Evolutionary conservation across 2,329 filamentous ascomycete genomes (phyloP).

Genomic region (Pseudogymnoascus pannorum): DNA sequence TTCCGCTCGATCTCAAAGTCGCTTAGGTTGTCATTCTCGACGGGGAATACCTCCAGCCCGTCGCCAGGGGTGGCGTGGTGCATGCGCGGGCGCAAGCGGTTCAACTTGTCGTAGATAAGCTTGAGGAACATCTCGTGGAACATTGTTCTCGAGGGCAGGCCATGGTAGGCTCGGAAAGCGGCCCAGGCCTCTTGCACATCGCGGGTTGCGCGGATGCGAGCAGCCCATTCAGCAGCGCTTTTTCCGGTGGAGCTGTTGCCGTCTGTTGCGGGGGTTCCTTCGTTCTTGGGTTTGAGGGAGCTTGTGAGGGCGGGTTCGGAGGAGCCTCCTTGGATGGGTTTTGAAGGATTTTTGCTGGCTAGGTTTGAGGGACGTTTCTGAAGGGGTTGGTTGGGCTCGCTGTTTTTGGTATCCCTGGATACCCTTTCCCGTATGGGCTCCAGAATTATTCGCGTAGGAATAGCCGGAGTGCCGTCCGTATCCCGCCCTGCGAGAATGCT

Average conservation of each 20-base stretch:
- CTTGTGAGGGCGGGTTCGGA: background rate
- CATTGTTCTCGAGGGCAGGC: conserved; percentile 34
- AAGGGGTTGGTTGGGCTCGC: background rate
- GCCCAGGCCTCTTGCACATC: conserved; percentile 57
- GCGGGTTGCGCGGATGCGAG: conserved; percentile 49
- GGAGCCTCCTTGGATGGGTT: background rate
- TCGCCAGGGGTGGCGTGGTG: conserved; percentile 49
- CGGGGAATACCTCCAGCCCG: conserved; percentile 44
- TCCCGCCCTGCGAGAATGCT: conserved; percentile 47
- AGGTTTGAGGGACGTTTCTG: background rate
- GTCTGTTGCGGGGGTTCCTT: background rate
- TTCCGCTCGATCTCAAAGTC: conserved; percentile 59
- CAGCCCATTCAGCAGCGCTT: conserved; percentile 40
- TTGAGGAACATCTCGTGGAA: conserved; percentile 57
- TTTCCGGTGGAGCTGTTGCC: background rate
- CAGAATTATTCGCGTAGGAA: conserved; percentile 42
- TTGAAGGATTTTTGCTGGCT: background rate
- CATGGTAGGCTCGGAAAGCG: conserved; percentile 20
- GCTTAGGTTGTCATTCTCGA: conserved; percentile 50
- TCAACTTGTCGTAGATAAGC: conserved; percentile 33
- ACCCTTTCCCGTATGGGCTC: background rate
- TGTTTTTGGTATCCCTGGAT: background rate
- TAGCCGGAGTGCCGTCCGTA: conserved; percentile 45
- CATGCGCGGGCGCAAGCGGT: conserved; percentile 12
- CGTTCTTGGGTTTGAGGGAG: background rate